phyloP scores from a whole-genome alignment of 2,329 filamentous ascomycete species.

The Pleomassaria siparia region DNA sequence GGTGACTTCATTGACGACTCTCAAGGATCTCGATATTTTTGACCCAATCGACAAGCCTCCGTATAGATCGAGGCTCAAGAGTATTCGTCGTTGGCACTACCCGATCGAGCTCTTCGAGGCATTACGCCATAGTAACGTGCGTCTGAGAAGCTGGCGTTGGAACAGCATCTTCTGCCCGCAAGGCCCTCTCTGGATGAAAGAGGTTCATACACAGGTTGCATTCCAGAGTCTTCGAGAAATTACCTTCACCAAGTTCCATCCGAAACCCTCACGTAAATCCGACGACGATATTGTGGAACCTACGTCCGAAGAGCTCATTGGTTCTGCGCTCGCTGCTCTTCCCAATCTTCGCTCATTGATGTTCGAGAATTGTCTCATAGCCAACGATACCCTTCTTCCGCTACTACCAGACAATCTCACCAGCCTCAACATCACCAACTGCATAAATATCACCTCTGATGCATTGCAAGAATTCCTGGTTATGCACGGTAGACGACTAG shows the following conservation, averaged over 20 bases:
- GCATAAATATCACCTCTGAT: constrained; percentile 70
- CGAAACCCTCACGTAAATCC: constrained; percentile 16
- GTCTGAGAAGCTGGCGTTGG: constrained; percentile 58
- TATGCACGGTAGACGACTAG: constrained; percentile 67
- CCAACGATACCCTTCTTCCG: constrained; percentile 68
- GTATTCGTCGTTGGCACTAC: constrained; percentile 66
- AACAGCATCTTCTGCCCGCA: constrained; percentile 51
- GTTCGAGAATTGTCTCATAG: constrained; percentile 73
- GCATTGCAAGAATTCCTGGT: constrained; percentile 66
- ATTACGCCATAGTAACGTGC: constrained; percentile 54
- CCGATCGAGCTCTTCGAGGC: constrained; percentile 65
- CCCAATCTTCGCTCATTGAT: constrained; percentile 66
- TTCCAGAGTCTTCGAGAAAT: constrained; percentile 41
- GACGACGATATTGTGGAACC: constrained; percentile 24
- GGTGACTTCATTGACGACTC: constrained; percentile 64
- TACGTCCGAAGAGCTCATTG: constrained; percentile 47
- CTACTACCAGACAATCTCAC: constrained; percentile 67
- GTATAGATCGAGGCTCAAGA: constrained; percentile 60
- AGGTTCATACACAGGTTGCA: constrained; percentile 50
- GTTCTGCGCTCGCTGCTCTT: constrained; percentile 58
- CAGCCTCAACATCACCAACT: constrained; percentile 75
- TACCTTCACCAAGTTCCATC: constrained; percentile 39
- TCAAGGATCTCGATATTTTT: constrained; percentile 71
- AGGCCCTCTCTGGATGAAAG: constrained; percentile 38
- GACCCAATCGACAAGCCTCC: constrained; percentile 69